A percentile compares a stretch with the other conserved stretches of the same genome.
Conservation (phyloP, 257 asterid genomes). For the Lantana camara region DNA sequence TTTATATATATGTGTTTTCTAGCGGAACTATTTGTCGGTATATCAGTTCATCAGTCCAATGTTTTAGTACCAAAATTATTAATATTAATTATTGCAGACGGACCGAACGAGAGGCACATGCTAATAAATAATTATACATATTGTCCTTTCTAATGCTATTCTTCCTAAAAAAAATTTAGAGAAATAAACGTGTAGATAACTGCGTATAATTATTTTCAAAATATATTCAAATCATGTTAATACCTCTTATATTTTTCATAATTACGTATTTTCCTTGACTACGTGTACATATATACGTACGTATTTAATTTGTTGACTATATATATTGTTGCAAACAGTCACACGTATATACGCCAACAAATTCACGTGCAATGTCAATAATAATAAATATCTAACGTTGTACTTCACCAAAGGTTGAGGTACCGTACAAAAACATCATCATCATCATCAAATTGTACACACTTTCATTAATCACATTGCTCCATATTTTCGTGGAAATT, state of each 20-base stretch:
- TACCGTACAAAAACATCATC: constrained; percentile 27
- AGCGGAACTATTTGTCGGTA: too few relatives aligned
- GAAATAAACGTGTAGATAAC: too few relatives aligned
- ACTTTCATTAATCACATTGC: neutral
- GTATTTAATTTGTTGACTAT: constrained; percentile 5
- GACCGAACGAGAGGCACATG: too few relatives aligned
- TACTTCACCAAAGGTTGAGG: constrained; percentile 20
- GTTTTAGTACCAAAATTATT: too few relatives aligned
- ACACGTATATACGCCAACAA: constrained; percentile 9
- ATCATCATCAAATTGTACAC: neutral
- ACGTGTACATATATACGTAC: neutral
- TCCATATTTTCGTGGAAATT: constrained; percentile 16
- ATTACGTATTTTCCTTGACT: neutral
- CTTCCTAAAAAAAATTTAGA: too few relatives aligned
- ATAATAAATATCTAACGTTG: neutral
- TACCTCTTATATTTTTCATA: neutral
- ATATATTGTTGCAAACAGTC: too few relatives aligned
- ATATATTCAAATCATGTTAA: neutral
- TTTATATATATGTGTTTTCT: too few relatives aligned
- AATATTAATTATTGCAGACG: too few relatives aligned
- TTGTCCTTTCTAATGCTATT: too few relatives aligned
- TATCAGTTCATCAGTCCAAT: too few relatives aligned
- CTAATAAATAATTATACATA: too few relatives aligned
- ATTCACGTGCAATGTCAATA: constrained; percentile 27
- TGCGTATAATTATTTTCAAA: too few relatives aligned